Evolutionary conservation across 2,329 filamentous ascomycete genomes (phyloP).

Genomic region (Xylariaceae sp.): DNA sequence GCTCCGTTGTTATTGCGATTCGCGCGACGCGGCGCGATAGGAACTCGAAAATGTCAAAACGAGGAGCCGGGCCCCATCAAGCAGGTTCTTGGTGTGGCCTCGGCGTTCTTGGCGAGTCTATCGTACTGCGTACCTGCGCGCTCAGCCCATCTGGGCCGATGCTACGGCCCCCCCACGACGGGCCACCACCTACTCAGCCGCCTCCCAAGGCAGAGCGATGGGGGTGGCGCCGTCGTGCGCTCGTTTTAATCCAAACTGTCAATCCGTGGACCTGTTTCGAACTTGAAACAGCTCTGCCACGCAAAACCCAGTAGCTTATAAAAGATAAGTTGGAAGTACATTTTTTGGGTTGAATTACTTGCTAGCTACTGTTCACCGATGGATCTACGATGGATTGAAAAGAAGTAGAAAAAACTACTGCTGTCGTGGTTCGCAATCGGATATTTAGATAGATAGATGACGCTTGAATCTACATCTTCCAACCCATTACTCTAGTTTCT

Average conservation of each 20-base stretch:
- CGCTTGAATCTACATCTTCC: constrained; percentile 46
- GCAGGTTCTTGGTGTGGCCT: constrained; percentile 40
- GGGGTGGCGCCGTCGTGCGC: constrained; percentile 21
- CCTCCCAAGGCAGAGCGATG: not conserved
- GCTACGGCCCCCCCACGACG: constrained; percentile 46
- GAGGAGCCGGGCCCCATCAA: constrained; percentile 28
- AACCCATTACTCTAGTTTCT: too few relatives aligned
- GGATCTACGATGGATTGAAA: not conserved
- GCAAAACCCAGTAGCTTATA: not conserved
- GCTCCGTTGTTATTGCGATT: constrained; percentile 32
- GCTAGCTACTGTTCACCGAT: too few relatives aligned
- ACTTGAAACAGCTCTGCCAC: not conserved
- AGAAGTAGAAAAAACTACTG: not conserved
- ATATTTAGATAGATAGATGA: constrained; percentile 41
- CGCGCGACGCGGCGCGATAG: constrained; percentile 24
- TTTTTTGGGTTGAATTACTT: too few relatives aligned
- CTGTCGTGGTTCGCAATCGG: constrained; percentile 15
- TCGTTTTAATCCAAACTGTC: constrained; percentile 20
- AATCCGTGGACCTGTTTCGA: constrained; percentile 11
- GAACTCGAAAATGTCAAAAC: constrained; percentile 14
- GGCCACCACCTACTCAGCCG: constrained; percentile 12
- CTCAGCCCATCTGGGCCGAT: constrained; percentile 47
- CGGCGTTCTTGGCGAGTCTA: constrained; percentile 6
- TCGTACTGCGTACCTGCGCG: constrained; percentile 16
- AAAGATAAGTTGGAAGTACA: not conserved